phyloP scores from a whole-genome alignment of 1,139 yeast genomes.

The Magnusiomyces starmeri region DNA sequence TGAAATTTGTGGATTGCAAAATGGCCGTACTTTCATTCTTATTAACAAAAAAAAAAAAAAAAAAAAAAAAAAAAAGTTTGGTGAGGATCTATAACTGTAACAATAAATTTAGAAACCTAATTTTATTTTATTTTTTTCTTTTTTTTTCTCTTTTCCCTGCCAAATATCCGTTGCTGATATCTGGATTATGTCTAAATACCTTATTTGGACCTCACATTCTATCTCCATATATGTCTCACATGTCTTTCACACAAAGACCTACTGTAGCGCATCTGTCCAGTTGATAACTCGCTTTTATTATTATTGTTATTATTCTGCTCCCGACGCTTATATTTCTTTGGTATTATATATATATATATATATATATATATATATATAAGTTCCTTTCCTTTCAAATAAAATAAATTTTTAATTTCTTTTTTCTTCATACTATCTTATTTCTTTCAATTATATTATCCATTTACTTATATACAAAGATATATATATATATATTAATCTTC shows the following conservation, averaged over 20 bases:
- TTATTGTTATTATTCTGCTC: background rate
- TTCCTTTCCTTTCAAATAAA: background rate
- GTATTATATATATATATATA: background rate
- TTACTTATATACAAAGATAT: background rate
- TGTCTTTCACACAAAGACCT: too few relatives aligned
- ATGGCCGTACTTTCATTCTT: background rate
- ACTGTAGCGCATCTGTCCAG: too few relatives aligned
- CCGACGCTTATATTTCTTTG: background rate
- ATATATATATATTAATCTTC: background rate
- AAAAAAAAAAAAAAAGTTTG: background rate
- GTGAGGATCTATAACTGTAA: background rate
- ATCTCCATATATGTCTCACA: too few relatives aligned
- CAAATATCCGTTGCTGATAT: too few relatives aligned
- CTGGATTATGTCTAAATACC: background rate
- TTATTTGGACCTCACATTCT: background rate
- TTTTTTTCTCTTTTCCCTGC: background rate
- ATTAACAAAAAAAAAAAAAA: background rate
- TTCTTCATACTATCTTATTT: background rate
- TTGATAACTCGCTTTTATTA: too few relatives aligned
- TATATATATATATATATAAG: background rate
- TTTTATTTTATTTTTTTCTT: background rate
- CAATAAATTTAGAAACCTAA: too few relatives aligned
- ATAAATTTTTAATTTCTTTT: background rate
- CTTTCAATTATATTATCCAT: background rate
- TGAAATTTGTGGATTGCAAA: background rate